Evolutionary conservation across 805 yeast species (phyloP).

Genomic region (Saccharomycopsis synnaedendra): DNA sequence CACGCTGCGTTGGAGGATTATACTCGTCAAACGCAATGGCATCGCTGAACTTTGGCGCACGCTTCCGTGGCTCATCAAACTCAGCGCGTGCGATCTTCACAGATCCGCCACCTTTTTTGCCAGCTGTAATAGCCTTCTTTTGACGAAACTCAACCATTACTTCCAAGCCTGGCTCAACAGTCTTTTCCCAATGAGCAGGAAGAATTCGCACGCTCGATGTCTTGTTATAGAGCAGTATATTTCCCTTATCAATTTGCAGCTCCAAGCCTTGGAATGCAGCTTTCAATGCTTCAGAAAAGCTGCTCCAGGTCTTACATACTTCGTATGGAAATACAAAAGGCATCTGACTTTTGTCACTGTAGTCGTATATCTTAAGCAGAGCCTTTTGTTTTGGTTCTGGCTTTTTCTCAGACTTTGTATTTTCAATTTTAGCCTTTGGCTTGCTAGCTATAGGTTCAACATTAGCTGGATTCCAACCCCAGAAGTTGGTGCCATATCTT

Average conservation of each 20-base stretch:
- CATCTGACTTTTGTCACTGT: background rate
- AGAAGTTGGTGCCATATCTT: slow-evolving; percentile 15
- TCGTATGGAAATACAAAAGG: slow-evolving; percentile 14
- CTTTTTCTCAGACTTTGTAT: background rate
- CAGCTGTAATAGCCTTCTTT: background rate
- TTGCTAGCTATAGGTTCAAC: background rate
- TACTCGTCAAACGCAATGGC: too few relatives aligned
- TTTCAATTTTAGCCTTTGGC: background rate
- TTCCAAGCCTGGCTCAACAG: slow-evolving; percentile 10
- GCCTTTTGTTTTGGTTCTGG: slow-evolving; percentile 7
- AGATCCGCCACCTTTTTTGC: background rate
- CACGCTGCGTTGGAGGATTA: too few relatives aligned
- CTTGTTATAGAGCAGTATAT: slow-evolving; percentile 8
- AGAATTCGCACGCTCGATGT: slow-evolving; percentile 4
- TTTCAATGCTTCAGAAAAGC: slow-evolving; percentile 4
- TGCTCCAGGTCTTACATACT: slow-evolving; percentile 11
- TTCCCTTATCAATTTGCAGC: background rate
- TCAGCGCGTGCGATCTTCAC: too few relatives aligned
- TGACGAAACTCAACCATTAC: slow-evolving; percentile 8
- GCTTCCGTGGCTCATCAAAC: too few relatives aligned
- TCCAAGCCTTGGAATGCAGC: slow-evolving; percentile 13
- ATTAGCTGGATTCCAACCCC: slow-evolving; percentile 12
- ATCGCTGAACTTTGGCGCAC: too few relatives aligned
- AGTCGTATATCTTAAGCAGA: slow-evolving; percentile 12
- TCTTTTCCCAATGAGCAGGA: slow-evolving; percentile 14